Evolutionary conservation across 108 stramenopile species (phyloP).

Genomic region (Asterionellopsis glacialis): DNA sequence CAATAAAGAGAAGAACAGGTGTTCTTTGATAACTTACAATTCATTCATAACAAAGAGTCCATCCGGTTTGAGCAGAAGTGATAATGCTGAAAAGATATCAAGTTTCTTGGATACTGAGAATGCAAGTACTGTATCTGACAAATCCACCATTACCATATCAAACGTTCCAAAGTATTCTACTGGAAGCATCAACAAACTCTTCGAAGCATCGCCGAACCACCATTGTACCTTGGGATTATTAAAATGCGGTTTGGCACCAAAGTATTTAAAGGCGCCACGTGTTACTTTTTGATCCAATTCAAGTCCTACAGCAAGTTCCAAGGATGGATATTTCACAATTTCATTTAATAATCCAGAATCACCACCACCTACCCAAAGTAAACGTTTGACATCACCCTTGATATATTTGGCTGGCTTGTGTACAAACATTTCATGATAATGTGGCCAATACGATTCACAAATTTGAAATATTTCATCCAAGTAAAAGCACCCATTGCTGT

Average conservation of each 20-base stretch:
- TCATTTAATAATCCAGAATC: slow-evolving; percentile 86
- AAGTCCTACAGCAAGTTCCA: slow-evolving; percentile 75
- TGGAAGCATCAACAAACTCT: slow-evolving; percentile 69
- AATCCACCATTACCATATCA: slow-evolving; percentile 84
- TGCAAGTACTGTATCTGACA: slow-evolving; percentile 75
- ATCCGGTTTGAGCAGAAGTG: slow-evolving; percentile 72
- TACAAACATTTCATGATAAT: slow-evolving; percentile 77
- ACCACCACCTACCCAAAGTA: slow-evolving; percentile 83
- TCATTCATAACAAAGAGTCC: slow-evolving; percentile 87
- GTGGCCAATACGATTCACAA: slow-evolving; percentile 71
- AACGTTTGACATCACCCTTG: slow-evolving; percentile 45
- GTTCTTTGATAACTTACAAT: slow-evolving; percentile 61
- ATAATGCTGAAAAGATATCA: slow-evolving; percentile 71
- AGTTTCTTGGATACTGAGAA: slow-evolving; percentile 64
- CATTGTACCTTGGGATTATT: slow-evolving; percentile 81
- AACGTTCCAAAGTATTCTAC: slow-evolving; percentile 79
- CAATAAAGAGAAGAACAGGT: slow-evolving; percentile 56
- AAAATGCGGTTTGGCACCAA: slow-evolving; percentile 73
- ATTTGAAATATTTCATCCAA: slow-evolving; percentile 73
- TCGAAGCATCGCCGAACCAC: slow-evolving; percentile 90
- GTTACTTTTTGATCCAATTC: slow-evolving; percentile 81
- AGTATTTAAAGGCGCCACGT: slow-evolving; percentile 63
- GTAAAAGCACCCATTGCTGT: slow-evolving; percentile 58
- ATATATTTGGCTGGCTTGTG: slow-evolving; percentile 79
- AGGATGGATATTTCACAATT: slow-evolving; percentile 64